phyloP scores from a whole-genome alignment of 2,329 filamentous ascomycete genomes.

The Erysiphe pisi region DNA sequence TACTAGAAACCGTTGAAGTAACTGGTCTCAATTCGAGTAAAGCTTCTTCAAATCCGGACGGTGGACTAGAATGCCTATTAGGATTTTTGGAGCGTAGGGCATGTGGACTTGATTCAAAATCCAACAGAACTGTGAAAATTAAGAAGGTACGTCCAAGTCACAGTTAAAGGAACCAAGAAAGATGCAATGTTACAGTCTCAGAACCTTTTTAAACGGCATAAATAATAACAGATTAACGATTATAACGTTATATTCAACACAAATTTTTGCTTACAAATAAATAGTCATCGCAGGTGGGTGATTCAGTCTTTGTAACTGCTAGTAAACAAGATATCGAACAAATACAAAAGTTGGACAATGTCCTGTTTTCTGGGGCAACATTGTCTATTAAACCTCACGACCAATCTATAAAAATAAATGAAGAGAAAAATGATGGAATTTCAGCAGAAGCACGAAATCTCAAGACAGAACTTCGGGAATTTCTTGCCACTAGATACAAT shows the following conservation, averaged over 20 bases:
- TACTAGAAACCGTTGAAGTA: constrained; percentile 40
- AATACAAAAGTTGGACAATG: constrained; percentile 57
- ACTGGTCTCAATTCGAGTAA: constrained; percentile 58
- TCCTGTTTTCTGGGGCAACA: constrained; percentile 54
- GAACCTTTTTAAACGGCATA: not conserved
- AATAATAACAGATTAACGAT: too few relatives aligned
- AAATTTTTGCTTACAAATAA: constrained; percentile 50
- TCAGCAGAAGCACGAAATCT: constrained; percentile 49
- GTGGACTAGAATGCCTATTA: constrained; percentile 54
- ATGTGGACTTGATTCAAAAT: constrained; percentile 43
- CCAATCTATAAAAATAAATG: constrained; percentile 27
- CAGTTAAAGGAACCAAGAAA: not conserved
- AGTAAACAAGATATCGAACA: constrained; percentile 53
- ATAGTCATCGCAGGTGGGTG: constrained; percentile 60
- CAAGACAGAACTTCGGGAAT: constrained; percentile 56
- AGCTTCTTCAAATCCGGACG: constrained; percentile 54
- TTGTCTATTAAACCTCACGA: constrained; percentile 46
- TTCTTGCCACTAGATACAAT: constrained; percentile 67
- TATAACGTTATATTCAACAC: not conserved
- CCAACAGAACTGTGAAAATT: constrained; percentile 47
- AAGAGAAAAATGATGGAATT: constrained; percentile 37
- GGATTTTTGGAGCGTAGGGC: constrained; percentile 63
- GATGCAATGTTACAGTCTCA: not conserved
- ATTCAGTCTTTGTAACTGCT: constrained; percentile 57
- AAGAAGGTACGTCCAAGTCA: constrained; percentile 60